A percentile compares a stretch with the other conserved stretches of the same genome.
phyloP scores from a whole-genome alignment of 768 basidiomycete species.

The Suillus cothurnatus region DNA sequence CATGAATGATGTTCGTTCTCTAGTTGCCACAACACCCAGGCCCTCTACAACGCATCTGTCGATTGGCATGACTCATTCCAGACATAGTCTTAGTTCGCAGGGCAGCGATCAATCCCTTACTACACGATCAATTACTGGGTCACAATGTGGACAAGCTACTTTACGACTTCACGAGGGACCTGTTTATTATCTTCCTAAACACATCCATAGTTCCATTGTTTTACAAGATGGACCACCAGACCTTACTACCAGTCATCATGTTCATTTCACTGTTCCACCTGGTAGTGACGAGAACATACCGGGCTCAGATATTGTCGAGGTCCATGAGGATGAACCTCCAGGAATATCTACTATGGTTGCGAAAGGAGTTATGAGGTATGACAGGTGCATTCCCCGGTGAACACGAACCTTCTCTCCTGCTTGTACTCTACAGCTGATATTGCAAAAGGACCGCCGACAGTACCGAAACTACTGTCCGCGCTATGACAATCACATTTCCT shows the following conservation, averaged over 20 bases:
- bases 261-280: constrained; percentile 4
- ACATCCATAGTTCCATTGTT: background rate
- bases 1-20: background rate
- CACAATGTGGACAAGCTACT: background rate
- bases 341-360: constrained; percentile 25
- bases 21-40: background rate
- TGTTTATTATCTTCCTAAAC: background rate
- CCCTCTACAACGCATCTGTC: background rate
- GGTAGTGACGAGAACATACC: constrained; percentile 6
- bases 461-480: background rate
- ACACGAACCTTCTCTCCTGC: background rate
- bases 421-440: background rate
- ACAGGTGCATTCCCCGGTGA: background rate
- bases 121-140: background rate
- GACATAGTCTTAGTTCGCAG: background rate
- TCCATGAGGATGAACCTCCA: background rate
- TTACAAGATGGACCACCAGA: background rate
- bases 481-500: background rate
- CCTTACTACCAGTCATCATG: background rate
- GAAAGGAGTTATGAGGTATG: constrained; percentile 14
- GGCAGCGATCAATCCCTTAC: background rate
- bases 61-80: background rate
- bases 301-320: constrained; percentile 2
- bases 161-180: background rate
- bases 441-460: background rate